Percentiles rank a stretch among this genome's conserved stretches.
Evolutionary conservation across 1,139 yeast genomes (phyloP).

Genomic region (Taphrina populina): DNA sequence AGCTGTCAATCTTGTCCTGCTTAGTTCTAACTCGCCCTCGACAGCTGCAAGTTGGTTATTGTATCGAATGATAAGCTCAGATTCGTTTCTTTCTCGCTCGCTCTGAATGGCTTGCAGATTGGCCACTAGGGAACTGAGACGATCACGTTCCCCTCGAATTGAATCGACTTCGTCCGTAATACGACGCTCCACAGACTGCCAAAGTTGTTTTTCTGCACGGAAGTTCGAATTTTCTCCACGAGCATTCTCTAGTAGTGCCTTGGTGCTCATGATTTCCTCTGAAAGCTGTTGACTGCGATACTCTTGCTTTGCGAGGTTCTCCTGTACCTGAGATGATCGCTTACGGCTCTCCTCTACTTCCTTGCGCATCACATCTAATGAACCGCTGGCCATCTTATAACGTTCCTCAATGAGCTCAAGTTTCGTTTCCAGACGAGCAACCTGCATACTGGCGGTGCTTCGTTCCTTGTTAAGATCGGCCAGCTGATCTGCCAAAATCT

Average conservation of each 20-base stretch:
- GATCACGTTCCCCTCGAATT: conserved; percentile 59
- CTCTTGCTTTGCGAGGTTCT: conserved; percentile 56
- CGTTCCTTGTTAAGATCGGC: conserved; percentile 52
- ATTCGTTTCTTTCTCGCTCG: conserved; percentile 60
- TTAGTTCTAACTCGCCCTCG: conserved; percentile 51
- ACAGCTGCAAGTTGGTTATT: conserved; percentile 54
- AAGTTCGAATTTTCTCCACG: conserved; percentile 54
- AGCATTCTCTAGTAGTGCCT: conserved; percentile 47
- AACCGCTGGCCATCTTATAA: conserved; percentile 44
- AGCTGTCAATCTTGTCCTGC: conserved; percentile 55
- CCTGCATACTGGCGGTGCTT: conserved; percentile 50
- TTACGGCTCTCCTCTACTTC: conserved; percentile 53
- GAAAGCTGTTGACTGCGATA: conserved; percentile 57
- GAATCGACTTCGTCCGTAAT: conserved; percentile 57
- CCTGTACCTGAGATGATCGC: conserved; percentile 56
- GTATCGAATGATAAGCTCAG: conserved; percentile 56
- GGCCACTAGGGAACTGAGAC: conserved; percentile 59
- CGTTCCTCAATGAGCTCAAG: conserved; percentile 53
- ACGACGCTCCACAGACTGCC: conserved; percentile 55
- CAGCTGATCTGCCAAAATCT: conserved; percentile 49
- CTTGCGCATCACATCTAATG: conserved; percentile 47
- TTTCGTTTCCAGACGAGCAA: conserved; percentile 53
- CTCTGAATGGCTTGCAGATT: conserved; percentile 62
- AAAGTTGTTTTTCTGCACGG: conserved; percentile 57
- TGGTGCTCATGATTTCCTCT: conserved; percentile 54